Base-by-base conservation (phyloP, 1,284 basidiomycete species). In the Albatrellus sp. region DNA sequence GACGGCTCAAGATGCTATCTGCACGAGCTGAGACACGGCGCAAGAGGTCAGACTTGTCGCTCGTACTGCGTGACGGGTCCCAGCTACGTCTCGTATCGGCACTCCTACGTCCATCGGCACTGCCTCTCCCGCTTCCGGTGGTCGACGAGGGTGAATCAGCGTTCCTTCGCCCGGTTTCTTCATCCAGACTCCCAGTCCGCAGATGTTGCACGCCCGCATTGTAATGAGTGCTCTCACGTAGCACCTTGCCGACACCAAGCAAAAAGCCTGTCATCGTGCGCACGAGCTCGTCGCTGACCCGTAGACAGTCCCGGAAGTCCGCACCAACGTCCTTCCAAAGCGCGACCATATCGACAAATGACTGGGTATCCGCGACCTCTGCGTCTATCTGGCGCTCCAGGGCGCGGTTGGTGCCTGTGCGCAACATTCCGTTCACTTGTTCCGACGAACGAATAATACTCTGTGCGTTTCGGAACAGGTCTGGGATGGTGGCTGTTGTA, bases 271-370 rank as follows among this genome's bases (percentile, higher is more conserved):
- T 88, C 57, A 84, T 66, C 8, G 73, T 76, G 43, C 86, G 65
- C 1, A 88, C 77, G 36, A 86, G 64, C 55, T 88, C 85, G 56
- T 88, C 85, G 48, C 80, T 81, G 40, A 77, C 68, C 52, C 80
- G 67, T 48, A 83, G 51, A 40, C 73, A 72, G 46, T 89, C 85
- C 33, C 83, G 61, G 54, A 77, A 81, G 47, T 88, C 83, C 3
- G 68, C 69, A 0, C 80, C 79, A 9, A 87, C 71, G 40, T 67
- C 61, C 44, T 71, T 65, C 82, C 82, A 88, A 17, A 85, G 60
- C 45, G 76, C 74, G 3, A 66, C 69, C 19, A 74, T 55, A 38
- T 72, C 67, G 34, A 60, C 58, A 9, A 51, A 60, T 17, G 56
- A 59, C 24, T 35, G n/a, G 4, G 10, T 5, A 24, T 69, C 73